Base-by-base conservation (phyloP, 306 rosid genomes). In the Biancaea sappan region DNA sequence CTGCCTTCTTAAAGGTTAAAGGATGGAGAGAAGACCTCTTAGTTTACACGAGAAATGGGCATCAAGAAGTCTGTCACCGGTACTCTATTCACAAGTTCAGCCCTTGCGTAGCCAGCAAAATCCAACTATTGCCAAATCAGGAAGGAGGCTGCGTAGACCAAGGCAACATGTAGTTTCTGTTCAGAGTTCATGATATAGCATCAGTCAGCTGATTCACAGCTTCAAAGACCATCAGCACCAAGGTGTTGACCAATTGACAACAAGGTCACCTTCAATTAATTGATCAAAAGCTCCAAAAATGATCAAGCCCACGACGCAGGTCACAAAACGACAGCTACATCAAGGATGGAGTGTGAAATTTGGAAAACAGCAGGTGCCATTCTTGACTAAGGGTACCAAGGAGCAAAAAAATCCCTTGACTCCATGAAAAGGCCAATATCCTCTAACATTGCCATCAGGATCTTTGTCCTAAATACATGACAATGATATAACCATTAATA, bases 71-170 rank as follows among this genome's bases (percentile, higher is more conserved):
- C 60, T 34, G 34, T 41, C 28, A 51, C 5, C 18, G 43, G 65
- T 24, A 48, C 29, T 64, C 38, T 52, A 43, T 69, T 69, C 60
- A 73, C 68, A 56, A 22, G 64, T 51, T 68, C 46, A 53, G 48
- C 76, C 68, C 28, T 40, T 22, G 13, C 60, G 68, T 32, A 37
- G 68, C 28, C 60, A n/a, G 31, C 66, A 54, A 47, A 19, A 50
- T 71, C 72, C 78, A 77, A 48, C 80, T 40, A 69, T 11, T 58
- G 40, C 71, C 66, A 69, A 65, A 62, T 75, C n/a, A 48, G 71
- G 78, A 54, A 25, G 70, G 66, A 19, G 53, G 25, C 25, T 9
- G 37, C 8, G 40, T n/a, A 75, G 69, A 75, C 59, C 64, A 26
- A 59, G 50, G 47, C 61, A 73, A 61, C 11, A 15, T 56, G 66